Percentiles rank a stretch among this genome's conserved stretches.
These are phyloP conservation scores for Oryza glaberrima DNA, from an alignment of 176 grass and related monocot species.

Conservation along the genomic window DNA sequence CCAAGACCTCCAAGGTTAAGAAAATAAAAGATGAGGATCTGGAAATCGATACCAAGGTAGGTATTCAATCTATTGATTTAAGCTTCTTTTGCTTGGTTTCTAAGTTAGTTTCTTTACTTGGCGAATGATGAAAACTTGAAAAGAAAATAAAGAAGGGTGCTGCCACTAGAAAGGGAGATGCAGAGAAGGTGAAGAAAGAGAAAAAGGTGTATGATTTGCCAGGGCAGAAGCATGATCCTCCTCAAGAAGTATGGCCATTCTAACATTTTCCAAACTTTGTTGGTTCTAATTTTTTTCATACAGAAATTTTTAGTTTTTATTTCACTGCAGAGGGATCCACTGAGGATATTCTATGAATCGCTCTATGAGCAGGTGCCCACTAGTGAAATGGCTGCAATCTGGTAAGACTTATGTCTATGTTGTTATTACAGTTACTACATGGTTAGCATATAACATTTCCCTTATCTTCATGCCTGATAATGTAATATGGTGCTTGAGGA, in stretches of 20 bases:
- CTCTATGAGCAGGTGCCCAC: slow-evolving; percentile 81
- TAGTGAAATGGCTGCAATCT: slow-evolving; percentile 88
- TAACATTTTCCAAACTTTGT: slow-evolving; percentile 34
- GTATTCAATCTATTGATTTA: slow-evolving; percentile 32
- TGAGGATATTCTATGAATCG: slow-evolving; percentile 95
- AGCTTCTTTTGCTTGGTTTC: slow-evolving; percentile 28
- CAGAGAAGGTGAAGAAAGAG: slow-evolving; percentile 35
- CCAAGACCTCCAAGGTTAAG: slow-evolving; percentile 44
- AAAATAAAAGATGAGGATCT: slow-evolving; percentile 56
- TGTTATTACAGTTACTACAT: neutral
- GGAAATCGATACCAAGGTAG: slow-evolving; percentile 53
- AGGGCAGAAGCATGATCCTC: slow-evolving; percentile 94
- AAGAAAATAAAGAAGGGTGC: slow-evolving; percentile 44
- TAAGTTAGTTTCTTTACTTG: slow-evolving; percentile 25
- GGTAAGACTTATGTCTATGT: slow-evolving; percentile 52
- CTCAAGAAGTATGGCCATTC: slow-evolving; percentile 66
- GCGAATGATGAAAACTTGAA: slow-evolving; percentile 40
- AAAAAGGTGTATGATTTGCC: slow-evolving; percentile 84
- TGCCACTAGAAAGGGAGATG: slow-evolving; percentile 5
- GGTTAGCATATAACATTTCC: neutral
- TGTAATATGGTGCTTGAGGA: neutral
- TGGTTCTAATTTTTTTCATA: slow-evolving; percentile 11
- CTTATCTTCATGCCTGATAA: neutral
- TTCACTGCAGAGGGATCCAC: slow-evolving; percentile 79
- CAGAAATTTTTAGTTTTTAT: slow-evolving; percentile 11